Evolutionary conservation across 495 filamentous ascomycete genomes (phyloP).

Genomic region (Neurospora tetraspora): DNA sequence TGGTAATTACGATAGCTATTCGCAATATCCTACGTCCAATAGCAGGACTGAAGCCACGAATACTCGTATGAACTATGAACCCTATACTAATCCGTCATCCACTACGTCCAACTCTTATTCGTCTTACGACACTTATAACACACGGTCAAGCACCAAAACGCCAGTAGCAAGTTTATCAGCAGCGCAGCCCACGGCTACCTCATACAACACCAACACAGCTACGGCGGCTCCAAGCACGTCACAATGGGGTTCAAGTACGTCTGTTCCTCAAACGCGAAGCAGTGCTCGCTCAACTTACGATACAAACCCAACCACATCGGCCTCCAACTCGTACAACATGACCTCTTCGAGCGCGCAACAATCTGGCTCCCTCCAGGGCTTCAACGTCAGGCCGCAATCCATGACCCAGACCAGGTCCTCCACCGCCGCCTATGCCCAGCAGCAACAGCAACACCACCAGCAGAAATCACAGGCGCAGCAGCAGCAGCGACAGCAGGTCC

Average conservation of each 20-base stretch:
- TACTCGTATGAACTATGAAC: conserved; percentile 15
- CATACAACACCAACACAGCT: conserved; percentile 10
- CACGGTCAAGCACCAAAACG: conserved; percentile 6
- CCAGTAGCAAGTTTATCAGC: conserved; percentile 4
- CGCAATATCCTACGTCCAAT: conserved; percentile 9
- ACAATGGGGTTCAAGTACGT: conserved; percentile 15
- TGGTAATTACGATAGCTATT: conserved; percentile 12
- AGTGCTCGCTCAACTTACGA: conserved; percentile 10
- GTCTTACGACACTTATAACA: conserved; percentile 16
- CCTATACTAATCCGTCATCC: conserved; percentile 9
- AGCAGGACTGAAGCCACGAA: conserved; percentile 11
- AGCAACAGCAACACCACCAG: conserved; percentile 14
- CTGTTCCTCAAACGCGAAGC: conserved; percentile 11
- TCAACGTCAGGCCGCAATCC: conserved; percentile 17
- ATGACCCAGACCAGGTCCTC: conserved; percentile 10
- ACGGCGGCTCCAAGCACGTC: conserved; percentile 7
- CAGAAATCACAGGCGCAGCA: conserved; percentile 11
- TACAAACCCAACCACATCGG: conserved; percentile 5
- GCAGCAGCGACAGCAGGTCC: conserved; percentile 9
- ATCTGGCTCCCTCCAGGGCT: conserved; percentile 15
- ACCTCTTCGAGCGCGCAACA: conserved; percentile 7
- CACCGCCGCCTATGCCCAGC: conserved; percentile 13
- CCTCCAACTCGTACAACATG: conserved; percentile 5
- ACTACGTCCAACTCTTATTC: conserved; percentile 13
- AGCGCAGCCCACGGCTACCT: conserved; percentile 15